Base-by-base conservation (phyloP, 371 early-diverging fungal genomes). In the Mortierella polycephala region DNA sequence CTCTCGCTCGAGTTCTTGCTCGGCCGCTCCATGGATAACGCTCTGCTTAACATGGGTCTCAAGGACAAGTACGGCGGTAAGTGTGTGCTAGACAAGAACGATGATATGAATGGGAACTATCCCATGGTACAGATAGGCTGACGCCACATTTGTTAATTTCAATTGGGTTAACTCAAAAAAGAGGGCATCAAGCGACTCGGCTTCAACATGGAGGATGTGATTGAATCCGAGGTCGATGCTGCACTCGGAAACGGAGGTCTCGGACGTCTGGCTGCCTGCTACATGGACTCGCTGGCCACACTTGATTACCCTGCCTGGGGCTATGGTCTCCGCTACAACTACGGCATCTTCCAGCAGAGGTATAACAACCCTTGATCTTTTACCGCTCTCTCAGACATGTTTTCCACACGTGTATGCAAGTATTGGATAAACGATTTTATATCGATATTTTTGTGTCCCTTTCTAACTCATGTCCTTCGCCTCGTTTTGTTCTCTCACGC, bases 241-340 rank as follows among this genome's bases (percentile, higher is more conserved):
- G 97, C 96, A 11, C 88, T 97, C 39, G 97, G 97, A 52, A 97
- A 97, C 80, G 97, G 97, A 71, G 97, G 97, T 74, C 85, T 97
- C 3, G 95, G 95, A 45, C 93, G 96, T 54, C 85, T 95, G 59
- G 96, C 96, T 5, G 96, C 96, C 54, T 95, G 96, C 75, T 95
- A 93, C 71, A 92, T 95, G 88, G 96, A 96, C 77, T 94, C 96
- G 47, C 75, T 97, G 74, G 96, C 97, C 41, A 92, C 94, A 57
- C 79, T 89, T 37, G 93, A 96, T 80, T 93, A 92, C 60, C 96
- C 97, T 37, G 95, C 92, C 40, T 95, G 95, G 94, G 95, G 94
- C 64, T 93, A 93, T 66, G 93, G 93, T 61, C 86, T 94, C 56
- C 91, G 93, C 52, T 97, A 96, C 87, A 94, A 89, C 71, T 97